Percentiles rank a stretch among this genome's conserved stretches.
These are phyloP conservation scores for Suillus clintonianus DNA, from an alignment of 768 basidiomycete species.

Conservation along the genomic window DNA sequence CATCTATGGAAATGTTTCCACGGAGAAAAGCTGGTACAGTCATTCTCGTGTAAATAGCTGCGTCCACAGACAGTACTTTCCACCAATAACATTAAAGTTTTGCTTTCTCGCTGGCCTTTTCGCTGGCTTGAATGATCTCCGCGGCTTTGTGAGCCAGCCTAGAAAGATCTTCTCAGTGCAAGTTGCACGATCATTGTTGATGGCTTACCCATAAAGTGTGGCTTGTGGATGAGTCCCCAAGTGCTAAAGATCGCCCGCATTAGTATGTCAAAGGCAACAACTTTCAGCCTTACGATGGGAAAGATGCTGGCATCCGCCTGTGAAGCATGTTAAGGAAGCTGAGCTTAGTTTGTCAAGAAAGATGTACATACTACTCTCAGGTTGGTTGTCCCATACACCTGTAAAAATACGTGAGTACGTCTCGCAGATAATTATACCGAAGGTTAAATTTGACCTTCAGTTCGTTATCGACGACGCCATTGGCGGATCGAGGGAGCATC, in stretches of 20 bases:
- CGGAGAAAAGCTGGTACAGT: neutral
- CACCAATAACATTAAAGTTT: neutral
- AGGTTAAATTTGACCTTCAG: conserved; percentile 10
- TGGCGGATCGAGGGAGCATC: conserved; percentile 18
- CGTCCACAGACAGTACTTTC: neutral
- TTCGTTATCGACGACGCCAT: conserved; percentile 15
- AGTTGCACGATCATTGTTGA: neutral
- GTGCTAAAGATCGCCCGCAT: conserved; percentile 9
- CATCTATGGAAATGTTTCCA: neutral
- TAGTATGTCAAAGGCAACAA: neutral
- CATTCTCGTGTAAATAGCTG: neutral
- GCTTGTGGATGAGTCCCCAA: conserved; percentile 19
- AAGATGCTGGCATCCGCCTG: conserved; percentile 21
- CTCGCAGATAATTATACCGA: neutral
- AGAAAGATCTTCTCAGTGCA: neutral
- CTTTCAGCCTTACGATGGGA: conserved; percentile 11
- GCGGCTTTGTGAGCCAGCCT: conserved; percentile 10
- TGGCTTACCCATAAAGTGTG: conserved; percentile 17
- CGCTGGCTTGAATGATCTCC: conserved; percentile 6
- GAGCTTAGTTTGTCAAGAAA: neutral
- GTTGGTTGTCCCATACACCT: conserved; percentile 19
- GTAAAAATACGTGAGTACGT: neutral
- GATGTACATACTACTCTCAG: conserved; percentile 11
- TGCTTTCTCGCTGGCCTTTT: neutral
- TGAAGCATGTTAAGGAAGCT: neutral